Evolutionary conservation across 2,329 filamentous ascomycete species (phyloP), one percentile per base, ranked within the genome.

Genomic region (Pseudogymnoascus sp.): DNA sequence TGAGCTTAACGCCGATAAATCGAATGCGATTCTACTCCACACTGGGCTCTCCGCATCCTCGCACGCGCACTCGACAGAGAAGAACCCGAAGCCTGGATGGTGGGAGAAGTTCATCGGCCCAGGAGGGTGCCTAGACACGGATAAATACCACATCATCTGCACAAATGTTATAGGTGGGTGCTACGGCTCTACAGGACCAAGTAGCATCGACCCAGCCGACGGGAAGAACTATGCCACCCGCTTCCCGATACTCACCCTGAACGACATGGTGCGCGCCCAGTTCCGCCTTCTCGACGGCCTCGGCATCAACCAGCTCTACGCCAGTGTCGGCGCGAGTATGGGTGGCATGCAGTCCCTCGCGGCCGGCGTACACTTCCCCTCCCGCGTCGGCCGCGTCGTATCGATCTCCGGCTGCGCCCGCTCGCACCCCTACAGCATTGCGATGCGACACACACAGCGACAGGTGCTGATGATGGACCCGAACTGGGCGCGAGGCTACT

Each of bases 401-500:
- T 93, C 87, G 70, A 94, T 97, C 71, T 95, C 90, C 71, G 94
- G 93, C 11, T 99, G 94, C 74, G 94, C 93, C 0, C 83, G 94
- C 66, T 95, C 90, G 69, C 94, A 99, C 73, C 94, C 94, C 0
- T 99, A 99, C 78, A 96, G 92, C 75, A 96, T 99, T 73, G 94
- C 94, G 35, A 97, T 99, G 93, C 87, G 94, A 61, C 94, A 99
- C 76, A 96, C 93, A 0, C 94, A 99, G 76, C 87, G 94, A 28
- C 94, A 97, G 78, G 94, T 97, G 0, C 83, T 99, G 58, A 97
- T 99, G 92, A 97, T 97, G 89, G 94, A 99, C 71, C 92, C 92
- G 2, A 92, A 96, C 71, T 99, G 94, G 94, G 90, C 91, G 68
- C 86, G 94, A 36, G 94, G 94, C 1, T 96, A 93, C 77, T 97